phyloP scores from a whole-genome alignment of 176 grass and related monocot genomes.

The Ampelocalamus luodianensis region DNA sequence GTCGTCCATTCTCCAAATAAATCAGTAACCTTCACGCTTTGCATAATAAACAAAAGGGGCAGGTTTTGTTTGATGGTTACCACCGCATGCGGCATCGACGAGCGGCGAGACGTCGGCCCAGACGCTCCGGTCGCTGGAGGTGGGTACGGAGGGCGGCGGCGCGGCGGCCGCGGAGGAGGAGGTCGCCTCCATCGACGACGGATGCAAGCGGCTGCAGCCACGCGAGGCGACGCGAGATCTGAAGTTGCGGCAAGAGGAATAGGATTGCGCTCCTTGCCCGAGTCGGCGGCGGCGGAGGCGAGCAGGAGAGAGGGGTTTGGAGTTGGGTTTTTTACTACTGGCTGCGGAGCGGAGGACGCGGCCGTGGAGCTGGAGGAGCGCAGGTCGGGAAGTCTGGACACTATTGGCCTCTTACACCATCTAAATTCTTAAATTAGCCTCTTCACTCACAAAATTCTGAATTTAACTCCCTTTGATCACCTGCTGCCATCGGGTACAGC shows the following conservation, averaged over 20 bases:
- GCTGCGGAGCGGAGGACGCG: background rate
- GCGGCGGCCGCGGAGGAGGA: conserved; percentile 31
- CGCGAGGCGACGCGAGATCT: conserved; percentile 33
- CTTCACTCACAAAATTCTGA: too few species aligned
- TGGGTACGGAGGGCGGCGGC: conserved; percentile 51
- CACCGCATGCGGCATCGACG: conserved; percentile 73
- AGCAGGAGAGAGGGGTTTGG: conserved; percentile 7
- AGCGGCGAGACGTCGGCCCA: conserved; percentile 79
- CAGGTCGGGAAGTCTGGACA: too few species aligned
- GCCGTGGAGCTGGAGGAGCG: background rate
- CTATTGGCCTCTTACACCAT: too few species aligned
- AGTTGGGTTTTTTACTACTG: background rate
- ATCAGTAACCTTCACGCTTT: background rate
- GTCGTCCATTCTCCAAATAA: background rate
- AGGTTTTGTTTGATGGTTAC: conserved; percentile 42
- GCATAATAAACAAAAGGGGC: background rate
- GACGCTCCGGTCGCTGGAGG: conserved; percentile 47
- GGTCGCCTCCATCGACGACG: conserved; percentile 39
- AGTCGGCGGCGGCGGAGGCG: background rate
- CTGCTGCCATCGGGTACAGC: too few species aligned
- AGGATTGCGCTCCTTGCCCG: background rate
- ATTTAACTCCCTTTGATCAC: too few species aligned
- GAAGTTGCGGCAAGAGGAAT: background rate
- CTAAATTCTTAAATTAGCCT: too few species aligned
- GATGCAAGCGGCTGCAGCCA: background rate